Evolutionary conservation across 768 basidiomycete species (phyloP), one percentile per base, ranked within the genome.

Genomic region (Lentinus brumalis): DNA sequence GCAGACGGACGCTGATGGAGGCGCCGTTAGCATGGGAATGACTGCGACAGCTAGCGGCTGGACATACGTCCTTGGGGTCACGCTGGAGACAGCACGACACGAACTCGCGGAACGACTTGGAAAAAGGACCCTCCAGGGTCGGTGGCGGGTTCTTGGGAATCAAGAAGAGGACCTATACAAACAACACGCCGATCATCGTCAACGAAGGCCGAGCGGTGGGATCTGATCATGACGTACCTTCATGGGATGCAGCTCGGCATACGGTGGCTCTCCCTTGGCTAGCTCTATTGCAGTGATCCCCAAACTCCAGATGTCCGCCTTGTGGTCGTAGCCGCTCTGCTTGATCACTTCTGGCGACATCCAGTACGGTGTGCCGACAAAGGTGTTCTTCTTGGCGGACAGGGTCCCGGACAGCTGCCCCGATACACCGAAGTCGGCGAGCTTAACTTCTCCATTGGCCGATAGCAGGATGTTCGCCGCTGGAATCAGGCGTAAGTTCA

Each of bases 331-430:
- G 4, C 97, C 97, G 58, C 94, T 96, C 76, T 99, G 97, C 74
- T 98, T 98, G 79, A 99, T 99, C 26, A 98, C 96, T 72, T 99
- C 97, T 6, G 97, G 97, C 7, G 94, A 94, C 97, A 99, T 99
- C 97, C 97, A 99, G 72, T 98, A 99, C 3, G 96, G 96, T 16
- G 96, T 96, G 31, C 94, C 94, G 35, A 96, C 96, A 72, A 96
- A 98, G 0, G 96, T 99, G 68, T 99, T 98, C 84, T 98, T 95
- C 84, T 94, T 94, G 18, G 92, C 92, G 11, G 91, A 92, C 46
- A 96, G 78, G 1, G 92, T 96, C 3, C 94, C 94, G 21, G 92
- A 95, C 31, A 99, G 82, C 70, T 99, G 97, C 31, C 97, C 97
- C 1, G 96, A 98, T 4, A 99, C 97, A 70, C 97, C 97, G 70